Conservation (phyloP, 768 basidiomycete genomes). For the Neoboletus subvelutipes region DNA sequence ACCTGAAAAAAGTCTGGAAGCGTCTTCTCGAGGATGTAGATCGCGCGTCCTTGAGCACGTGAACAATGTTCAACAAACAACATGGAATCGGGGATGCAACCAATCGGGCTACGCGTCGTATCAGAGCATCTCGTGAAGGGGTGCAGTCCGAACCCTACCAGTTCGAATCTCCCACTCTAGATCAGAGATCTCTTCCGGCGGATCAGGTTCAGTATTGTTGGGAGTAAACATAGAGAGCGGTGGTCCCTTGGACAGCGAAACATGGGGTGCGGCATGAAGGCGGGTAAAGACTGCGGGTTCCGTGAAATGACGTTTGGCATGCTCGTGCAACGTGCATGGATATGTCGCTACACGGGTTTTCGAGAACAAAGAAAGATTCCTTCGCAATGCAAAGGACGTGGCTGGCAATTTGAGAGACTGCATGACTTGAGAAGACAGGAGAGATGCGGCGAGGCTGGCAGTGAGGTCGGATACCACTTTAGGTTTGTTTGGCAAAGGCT, state of each 20-base stretch:
- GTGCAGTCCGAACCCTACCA: conserved; percentile 40
- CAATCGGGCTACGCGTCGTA: conserved; percentile 23
- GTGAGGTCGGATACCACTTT: background rate
- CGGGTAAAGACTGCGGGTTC: conserved; percentile 18
- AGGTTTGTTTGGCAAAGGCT: conserved; percentile 26
- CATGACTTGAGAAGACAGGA: conserved; percentile 12
- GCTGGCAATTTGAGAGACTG: background rate
- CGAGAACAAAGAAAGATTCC: background rate
- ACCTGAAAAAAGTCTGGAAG: conserved; percentile 69
- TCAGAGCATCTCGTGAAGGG: conserved; percentile 27
- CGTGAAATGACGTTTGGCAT: conserved; percentile 5
- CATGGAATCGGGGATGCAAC: background rate
- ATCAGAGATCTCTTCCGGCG: conserved; percentile 47
- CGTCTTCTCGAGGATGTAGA: conserved; percentile 65
- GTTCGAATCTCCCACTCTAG: conserved; percentile 78
- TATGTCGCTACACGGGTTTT: background rate
- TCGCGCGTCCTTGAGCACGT: conserved; percentile 57
- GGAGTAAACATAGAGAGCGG: conserved; percentile 26
- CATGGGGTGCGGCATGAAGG: conserved; percentile 1
- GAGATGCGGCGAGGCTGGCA: background rate
- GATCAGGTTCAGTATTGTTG: conserved; percentile 11
- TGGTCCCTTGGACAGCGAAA: conserved; percentile 6
- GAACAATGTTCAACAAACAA: background rate
- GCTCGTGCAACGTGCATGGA: background rate
- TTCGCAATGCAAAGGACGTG: background rate